Base-by-base conservation (phyloP, 2,329 filamentous ascomycete genomes). In the Sphaerulina musiva region DNA sequence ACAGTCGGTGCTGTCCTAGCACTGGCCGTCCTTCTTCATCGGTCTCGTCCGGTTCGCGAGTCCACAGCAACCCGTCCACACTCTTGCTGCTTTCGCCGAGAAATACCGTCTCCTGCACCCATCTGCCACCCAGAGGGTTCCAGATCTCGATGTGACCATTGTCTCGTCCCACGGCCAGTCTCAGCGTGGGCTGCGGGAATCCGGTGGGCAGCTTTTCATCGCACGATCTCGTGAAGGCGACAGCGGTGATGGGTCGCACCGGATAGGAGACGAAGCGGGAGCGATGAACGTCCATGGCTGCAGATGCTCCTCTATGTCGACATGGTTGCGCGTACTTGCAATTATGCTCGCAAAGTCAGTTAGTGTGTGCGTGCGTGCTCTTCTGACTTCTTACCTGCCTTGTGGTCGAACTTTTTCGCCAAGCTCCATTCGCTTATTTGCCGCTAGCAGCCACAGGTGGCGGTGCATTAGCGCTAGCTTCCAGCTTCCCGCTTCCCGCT, bases 71-170 rank as follows among this genome's bases (percentile, higher is more conserved):
- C 6, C 89, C 89, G 72, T 98, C 93, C 58, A 96, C 86, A 66
- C 87, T 95, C 60, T 90, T 81, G 64, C 57, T 50, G 64, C 58
- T 51, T 9, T 50, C 54, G 59, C 92, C 91, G 36, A 82, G 81
- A 48, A 97, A 85, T 57, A 91, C 83, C 39, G 83, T 84, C 75
- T 98, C 93, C 70, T 97, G 93, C 60, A 89, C 81, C 93, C 93
- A 98, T 58, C 79, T 76, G 12, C 88, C 89, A 60, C 81, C 82
- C 51, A 84, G 75, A 2, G 92, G 90, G 70, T 95, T 95, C 93
- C 93, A 98, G 61, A 98, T 90, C 74, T 98, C 93, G 64, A 98
- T 93, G 68, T 95, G 89, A 64, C 93, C 93, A 70, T 97, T 96
- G 55, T 89, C 87, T 62, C 93, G 85, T 56, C 93, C 93, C 64